A percentile compares a stretch with the other conserved stretches of the same genome.
These are phyloP conservation scores for Neocucurbitaria cava DNA, from an alignment of 2,329 filamentous ascomycete species.

Conservation along the genomic window DNA sequence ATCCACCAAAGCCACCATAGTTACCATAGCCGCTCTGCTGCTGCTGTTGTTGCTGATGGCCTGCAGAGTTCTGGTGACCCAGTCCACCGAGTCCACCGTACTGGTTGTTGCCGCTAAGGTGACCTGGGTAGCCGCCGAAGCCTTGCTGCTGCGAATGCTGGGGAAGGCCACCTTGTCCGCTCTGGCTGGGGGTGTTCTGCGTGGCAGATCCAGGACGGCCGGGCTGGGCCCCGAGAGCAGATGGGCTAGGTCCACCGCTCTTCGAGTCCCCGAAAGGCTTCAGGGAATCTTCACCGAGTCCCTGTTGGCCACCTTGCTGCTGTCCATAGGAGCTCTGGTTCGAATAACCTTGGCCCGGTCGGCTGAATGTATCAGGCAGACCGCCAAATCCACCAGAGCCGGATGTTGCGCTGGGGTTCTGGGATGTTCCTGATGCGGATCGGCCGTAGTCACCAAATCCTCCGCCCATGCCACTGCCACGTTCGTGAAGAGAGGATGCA, in stretches of 20 bases:
- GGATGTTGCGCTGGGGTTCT: constrained; percentile 58
- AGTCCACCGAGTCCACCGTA: constrained; percentile 63
- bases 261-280: constrained; percentile 67
- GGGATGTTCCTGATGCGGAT: constrained; percentile 64
- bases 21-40: constrained; percentile 51
- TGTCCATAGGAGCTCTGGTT: constrained; percentile 55
- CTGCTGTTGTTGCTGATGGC: constrained; percentile 45
- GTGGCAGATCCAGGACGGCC: constrained; percentile 69
- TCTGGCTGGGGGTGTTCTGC: constrained; percentile 63
- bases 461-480: constrained; percentile 54
- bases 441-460: constrained; percentile 68
- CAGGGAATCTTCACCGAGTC: constrained; percentile 58
- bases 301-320: constrained; percentile 60
- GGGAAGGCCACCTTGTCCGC: constrained; percentile 60
- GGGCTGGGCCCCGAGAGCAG: constrained; percentile 63
- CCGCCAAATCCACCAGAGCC: constrained; percentile 59
- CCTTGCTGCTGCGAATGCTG: constrained; percentile 64
- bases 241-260: constrained; percentile 64
- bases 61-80: constrained; percentile 56
- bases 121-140: constrained; percentile 63
- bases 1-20: constrained; percentile 50
- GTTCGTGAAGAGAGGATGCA: constrained; percentile 54
- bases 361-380: constrained; percentile 67
- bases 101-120: constrained; percentile 55
- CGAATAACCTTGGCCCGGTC: constrained; percentile 62